Evolutionary conservation across 1,284 basidiomycete genomes (phyloP), one percentile per base, ranked within the genome.

Genomic region (Irpex sp.): DNA sequence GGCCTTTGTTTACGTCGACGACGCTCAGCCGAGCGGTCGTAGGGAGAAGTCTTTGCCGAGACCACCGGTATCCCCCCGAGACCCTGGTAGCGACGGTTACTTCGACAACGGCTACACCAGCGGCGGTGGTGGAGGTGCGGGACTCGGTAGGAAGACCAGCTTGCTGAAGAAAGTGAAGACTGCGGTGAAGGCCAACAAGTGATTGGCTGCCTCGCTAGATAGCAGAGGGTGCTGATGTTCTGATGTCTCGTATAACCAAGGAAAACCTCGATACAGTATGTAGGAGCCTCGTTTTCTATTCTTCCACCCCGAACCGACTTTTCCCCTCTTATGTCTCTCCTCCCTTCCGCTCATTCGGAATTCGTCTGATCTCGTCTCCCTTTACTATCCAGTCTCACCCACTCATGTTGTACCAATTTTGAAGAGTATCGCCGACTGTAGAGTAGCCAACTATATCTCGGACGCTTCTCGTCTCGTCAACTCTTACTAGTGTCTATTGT

Each of bases 161-260:
- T 76, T 93, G 61, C 81, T 93, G 79, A 89, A 88, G 83, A 92
- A 87, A 73, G 84, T 93, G 60, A 88, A 87, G 67, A 81, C 84
- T 40, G 89, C 81, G 8, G 89, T 92, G 63, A 84, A 86, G 64
- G 62, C 65, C 56, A 70, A 70, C 58, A 63, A 58, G 51, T 60
- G 47, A 64, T 47, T 5, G 17, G 49, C 49, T 11, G 44, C 51
- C 19, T 9, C 21, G 3, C 11, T 9, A 36, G 7, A 13, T 34
- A 15, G 57, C 9, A 13, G 44, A 40, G 11, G 57, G 19, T 26
- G 19, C n/a, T 15, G 38, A 58, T 58, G 15, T 19, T n/a, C 2
- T 44, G 57, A 15, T 34, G 19, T 56, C 54, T 34, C 17, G 54
- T 56, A 9, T 34, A 21, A 26, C n/a, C 7, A 56, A 11, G 54